Conservation (phyloP, 345 rosid genomes). For the Salix dunnii region DNA sequence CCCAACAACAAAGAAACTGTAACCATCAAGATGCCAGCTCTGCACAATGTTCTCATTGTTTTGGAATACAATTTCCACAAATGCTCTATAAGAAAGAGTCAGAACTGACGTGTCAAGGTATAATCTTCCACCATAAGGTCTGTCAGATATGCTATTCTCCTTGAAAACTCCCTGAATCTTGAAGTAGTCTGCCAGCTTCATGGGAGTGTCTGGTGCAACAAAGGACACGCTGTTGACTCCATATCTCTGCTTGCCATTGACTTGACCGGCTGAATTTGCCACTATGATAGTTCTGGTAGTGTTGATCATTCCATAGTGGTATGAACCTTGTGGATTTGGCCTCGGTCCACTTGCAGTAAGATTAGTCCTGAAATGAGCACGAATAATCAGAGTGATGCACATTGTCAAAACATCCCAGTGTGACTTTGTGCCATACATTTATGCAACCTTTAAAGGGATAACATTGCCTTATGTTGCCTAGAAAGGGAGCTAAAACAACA, state of each 20-base stretch:
- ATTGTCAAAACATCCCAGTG: no score
- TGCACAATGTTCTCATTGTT: constrained; percentile 77
- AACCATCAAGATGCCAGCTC: constrained; percentile 84
- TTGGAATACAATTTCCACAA: constrained; percentile 75
- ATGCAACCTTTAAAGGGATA: no score
- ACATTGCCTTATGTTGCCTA: no score
- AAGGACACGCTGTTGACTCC: constrained; percentile 77
- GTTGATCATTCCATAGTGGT: constrained; percentile 87
- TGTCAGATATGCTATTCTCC: constrained; percentile 63
- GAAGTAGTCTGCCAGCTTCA: constrained; percentile 89
- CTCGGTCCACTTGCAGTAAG: constrained; percentile 94
- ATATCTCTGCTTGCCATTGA: constrained; percentile 82
- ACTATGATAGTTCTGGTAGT: constrained; percentile 63
- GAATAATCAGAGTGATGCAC: neutral
- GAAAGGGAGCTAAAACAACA: no score
- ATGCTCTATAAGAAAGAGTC: constrained; percentile 65
- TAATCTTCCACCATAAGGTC: constrained; percentile 55
- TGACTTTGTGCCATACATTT: no score
- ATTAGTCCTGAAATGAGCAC: constrained; percentile 56
- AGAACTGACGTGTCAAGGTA: constrained; percentile 75
- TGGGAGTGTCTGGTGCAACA: constrained; percentile 70
- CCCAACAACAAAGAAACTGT: constrained; percentile 91
- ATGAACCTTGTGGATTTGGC: constrained; percentile 97
- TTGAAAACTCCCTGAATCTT: constrained; percentile 78
- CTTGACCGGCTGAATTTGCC: constrained; percentile 67